phyloP scores from a whole-genome alignment of 2,329 filamentous ascomycete genomes.

The Pestalotiopsis sp. region DNA sequence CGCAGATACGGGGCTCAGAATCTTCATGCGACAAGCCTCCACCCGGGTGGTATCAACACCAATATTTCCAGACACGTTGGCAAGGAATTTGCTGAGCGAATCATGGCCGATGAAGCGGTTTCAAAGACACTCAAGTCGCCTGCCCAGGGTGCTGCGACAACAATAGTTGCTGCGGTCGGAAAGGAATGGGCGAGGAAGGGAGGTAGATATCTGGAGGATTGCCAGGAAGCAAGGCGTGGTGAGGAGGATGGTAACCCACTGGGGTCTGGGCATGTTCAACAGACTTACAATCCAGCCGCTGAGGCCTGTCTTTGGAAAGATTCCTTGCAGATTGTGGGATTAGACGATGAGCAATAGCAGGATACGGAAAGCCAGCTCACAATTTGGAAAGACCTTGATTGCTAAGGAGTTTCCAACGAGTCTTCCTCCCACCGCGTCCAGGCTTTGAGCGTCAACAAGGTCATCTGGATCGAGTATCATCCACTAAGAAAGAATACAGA shows the following conservation, averaged over 20 bases:
- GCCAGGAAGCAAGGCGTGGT: not conserved
- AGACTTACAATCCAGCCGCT: not conserved
- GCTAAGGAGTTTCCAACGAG: too few relatives aligned
- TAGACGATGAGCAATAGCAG: not conserved
- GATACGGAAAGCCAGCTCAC: not conserved
- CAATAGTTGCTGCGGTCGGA: slow-evolving; percentile 39
- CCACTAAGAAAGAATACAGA: too few relatives aligned
- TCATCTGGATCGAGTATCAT: too few relatives aligned
- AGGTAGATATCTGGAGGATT: slow-evolving; percentile 30
- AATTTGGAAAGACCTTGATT: too few relatives aligned
- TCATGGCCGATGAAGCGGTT: not conserved
- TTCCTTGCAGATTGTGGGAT: not conserved
- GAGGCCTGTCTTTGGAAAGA: not conserved
- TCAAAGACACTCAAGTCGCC: slow-evolving; percentile 21
- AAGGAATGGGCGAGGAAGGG: slow-evolving; percentile 40
- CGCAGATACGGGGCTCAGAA: not conserved
- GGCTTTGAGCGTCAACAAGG: too few relatives aligned
- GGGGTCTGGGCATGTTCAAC: not conserved
- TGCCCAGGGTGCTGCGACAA: slow-evolving; percentile 46
- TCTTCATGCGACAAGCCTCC: slow-evolving; percentile 25
- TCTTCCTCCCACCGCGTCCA: too few relatives aligned
- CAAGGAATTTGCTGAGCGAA: slow-evolving; percentile 12
- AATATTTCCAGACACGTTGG: slow-evolving; percentile 21
- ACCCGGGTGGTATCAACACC: slow-evolving; percentile 45
- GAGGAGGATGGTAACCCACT: not conserved